A percentile compares a stretch with the other conserved stretches of the same genome.
These are phyloP conservation scores for Fusarium praegraminearum DNA, from an alignment of 2,329 filamentous ascomycete genomes.

Conservation along the genomic window DNA sequence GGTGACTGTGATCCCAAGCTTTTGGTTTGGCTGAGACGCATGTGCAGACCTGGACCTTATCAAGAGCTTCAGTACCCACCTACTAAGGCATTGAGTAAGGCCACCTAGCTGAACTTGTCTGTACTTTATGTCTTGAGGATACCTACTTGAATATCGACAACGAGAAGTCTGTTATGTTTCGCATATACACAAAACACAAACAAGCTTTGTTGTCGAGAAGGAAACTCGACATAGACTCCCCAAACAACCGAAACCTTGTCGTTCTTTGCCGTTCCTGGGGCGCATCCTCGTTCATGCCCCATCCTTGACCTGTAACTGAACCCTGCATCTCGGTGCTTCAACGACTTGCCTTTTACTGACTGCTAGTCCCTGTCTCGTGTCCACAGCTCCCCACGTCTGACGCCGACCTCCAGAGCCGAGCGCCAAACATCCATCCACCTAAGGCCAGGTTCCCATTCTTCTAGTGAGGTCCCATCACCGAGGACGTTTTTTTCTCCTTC, in stretches of 20 bases:
- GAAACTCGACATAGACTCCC: constrained; percentile 18
- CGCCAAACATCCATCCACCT: constrained; percentile 42
- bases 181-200: background rate
- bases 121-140: background rate
- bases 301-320: constrained; percentile 43
- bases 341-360: constrained; percentile 29
- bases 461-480: constrained; percentile 23
- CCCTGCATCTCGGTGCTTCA: constrained; percentile 38
- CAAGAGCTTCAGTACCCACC: background rate
- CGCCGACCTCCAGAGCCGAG: constrained; percentile 37
- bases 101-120: background rate
- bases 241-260: constrained; percentile 22
- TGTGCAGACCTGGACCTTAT: background rate
- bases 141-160: background rate
- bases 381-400: constrained; percentile 41
- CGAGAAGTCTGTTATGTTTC: background rate
- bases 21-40: constrained; percentile 2
- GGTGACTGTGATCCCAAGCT: constrained; percentile 5
- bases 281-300: constrained; percentile 22
- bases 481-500: constrained; percentile 19
- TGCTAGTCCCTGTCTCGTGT: constrained; percentile 36
- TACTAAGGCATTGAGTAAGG: background rate
- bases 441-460: constrained; percentile 36
- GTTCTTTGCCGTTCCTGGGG: constrained; percentile 24
- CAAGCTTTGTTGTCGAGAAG: constrained; percentile 17